phyloP scores from a whole-genome alignment of 768 basidiomycete genomes.

The Auriscalpium orientale region DNA sequence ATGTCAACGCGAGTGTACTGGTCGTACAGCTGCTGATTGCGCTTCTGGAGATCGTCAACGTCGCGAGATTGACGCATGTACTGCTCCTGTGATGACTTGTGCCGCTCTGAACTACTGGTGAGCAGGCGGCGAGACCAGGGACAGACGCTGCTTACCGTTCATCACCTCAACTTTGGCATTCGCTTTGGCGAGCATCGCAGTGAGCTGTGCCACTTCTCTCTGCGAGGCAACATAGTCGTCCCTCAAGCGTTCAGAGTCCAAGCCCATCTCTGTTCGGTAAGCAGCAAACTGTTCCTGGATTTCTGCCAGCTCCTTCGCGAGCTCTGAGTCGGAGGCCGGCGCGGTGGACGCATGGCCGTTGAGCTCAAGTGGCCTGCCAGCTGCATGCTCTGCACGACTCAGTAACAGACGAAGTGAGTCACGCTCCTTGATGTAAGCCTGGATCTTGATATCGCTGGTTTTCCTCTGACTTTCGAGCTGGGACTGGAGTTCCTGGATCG shows the following conservation, averaged over 20 bases:
- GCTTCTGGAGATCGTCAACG: slow-evolving; percentile 55
- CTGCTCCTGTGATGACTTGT: slow-evolving; percentile 65
- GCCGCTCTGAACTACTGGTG: slow-evolving; percentile 43
- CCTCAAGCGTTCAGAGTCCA: slow-evolving; percentile 64
- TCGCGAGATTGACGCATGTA: slow-evolving; percentile 54
- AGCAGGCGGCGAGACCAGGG: neutral
- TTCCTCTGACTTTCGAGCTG: slow-evolving; percentile 77
- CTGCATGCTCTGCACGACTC: slow-evolving; percentile 39
- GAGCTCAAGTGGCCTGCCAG: slow-evolving; percentile 9
- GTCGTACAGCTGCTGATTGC: slow-evolving; percentile 67
- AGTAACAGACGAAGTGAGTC: slow-evolving; percentile 79
- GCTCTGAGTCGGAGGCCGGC: slow-evolving; percentile 24
- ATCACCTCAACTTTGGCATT: slow-evolving; percentile 77
- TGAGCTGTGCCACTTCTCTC: slow-evolving; percentile 56
- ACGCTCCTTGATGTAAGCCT: slow-evolving; percentile 80
- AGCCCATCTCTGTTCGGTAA: slow-evolving; percentile 72
- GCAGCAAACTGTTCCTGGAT: slow-evolving; percentile 75
- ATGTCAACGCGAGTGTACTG: slow-evolving; percentile 71
- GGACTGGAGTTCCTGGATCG: slow-evolving; percentile 69
- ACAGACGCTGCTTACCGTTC: slow-evolving; percentile 43
- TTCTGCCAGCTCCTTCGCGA: slow-evolving; percentile 58
- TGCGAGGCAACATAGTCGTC: slow-evolving; percentile 64
- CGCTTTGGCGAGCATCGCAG: slow-evolving; percentile 70
- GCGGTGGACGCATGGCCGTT: slow-evolving; percentile 16
- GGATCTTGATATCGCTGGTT: slow-evolving; percentile 58